Percentiles rank a stretch among this genome's conserved stretches.
phyloP scores from a whole-genome alignment of 2,329 filamentous ascomycete genomes.

The Fusarium sp. region DNA sequence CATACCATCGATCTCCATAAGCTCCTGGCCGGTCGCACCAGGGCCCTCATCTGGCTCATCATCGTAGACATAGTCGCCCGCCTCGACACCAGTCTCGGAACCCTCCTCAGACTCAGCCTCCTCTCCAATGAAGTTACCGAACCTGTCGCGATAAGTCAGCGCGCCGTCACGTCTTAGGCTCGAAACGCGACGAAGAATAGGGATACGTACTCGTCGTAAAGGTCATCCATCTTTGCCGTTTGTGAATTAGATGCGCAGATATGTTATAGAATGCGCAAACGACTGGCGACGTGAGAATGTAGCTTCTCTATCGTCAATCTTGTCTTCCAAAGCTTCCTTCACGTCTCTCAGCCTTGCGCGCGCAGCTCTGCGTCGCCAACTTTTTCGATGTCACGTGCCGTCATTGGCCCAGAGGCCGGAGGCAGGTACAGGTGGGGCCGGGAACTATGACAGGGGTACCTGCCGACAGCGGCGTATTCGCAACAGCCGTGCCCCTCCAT shows the following conservation, averaged over 20 bases:
- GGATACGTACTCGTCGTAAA: conserved; percentile 86
- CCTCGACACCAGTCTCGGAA: conserved; percentile 82
- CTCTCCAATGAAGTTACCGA: conserved; percentile 98
- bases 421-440: conserved; percentile 46
- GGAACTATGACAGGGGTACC: conserved; percentile 24
- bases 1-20: conserved; percentile 93
- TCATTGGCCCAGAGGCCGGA: conserved; percentile 20
- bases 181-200: conserved; percentile 6
- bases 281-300: conserved; percentile 37
- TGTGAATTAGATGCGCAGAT: conserved; percentile 29
- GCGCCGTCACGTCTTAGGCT: conserved; percentile 30
- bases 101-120: conserved; percentile 88
- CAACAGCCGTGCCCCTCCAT: conserved; percentile 48
- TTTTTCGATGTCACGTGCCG: conserved; percentile 52
- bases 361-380: conserved; percentile 46
- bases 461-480: conserved; percentile 49
- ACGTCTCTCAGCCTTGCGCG: conserved; percentile 31
- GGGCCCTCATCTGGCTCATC: conserved; percentile 78
- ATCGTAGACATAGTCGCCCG: conserved; percentile 85
- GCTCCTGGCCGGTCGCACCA: conserved; percentile 79
- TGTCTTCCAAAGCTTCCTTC: conserved; percentile 36
- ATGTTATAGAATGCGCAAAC: conserved; percentile 32
- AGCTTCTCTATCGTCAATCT: conserved; percentile 44
- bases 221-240: conserved; percentile 81
- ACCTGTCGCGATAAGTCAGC: conserved; percentile 68